These are phyloP conservation scores for Coprinopsis marcescibilis DNA, from an alignment of 768 basidiomycete genomes.

Conservation along the genomic window DNA sequence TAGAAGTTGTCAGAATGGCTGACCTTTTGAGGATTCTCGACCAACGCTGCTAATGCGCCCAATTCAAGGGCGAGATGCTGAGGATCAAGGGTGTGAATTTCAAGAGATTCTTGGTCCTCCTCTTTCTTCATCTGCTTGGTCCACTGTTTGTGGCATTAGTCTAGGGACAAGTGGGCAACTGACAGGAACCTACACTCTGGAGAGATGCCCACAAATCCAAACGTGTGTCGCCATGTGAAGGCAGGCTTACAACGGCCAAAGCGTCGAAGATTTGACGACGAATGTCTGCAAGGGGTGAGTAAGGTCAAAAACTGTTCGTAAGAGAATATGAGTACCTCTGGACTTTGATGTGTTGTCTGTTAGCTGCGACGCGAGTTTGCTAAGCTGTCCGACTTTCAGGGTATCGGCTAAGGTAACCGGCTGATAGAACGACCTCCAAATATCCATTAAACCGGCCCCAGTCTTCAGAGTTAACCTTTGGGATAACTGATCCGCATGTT, in stretches of 20 bases:
- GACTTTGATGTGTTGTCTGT: neutral
- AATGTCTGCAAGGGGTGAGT: constrained; percentile 21
- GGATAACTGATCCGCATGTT: constrained; percentile 35
- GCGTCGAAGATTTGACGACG: constrained; percentile 37
- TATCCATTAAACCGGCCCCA: constrained; percentile 66
- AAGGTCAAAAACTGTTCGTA: constrained; percentile 3
- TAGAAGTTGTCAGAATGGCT: neutral
- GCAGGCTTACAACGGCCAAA: constrained; percentile 31
- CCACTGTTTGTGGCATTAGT: too few relatives aligned
- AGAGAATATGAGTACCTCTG: neutral
- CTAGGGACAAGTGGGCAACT: too few relatives aligned
- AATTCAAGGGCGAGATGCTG: neutral
- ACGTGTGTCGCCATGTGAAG: constrained; percentile 12
- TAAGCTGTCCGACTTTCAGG: neutral
- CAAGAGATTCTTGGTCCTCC: neutral
- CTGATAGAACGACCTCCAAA: constrained; percentile 46
- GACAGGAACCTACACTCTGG: neutral
- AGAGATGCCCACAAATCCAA: neutral
- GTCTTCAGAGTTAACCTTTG: constrained; percentile 50
- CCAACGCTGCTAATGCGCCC: neutral
- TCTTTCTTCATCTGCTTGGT: neutral
- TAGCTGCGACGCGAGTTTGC: neutral
- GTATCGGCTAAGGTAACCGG: too few relatives aligned
- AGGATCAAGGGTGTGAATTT: neutral
- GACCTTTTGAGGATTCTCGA: neutral